Evolutionary conservation across 2,329 filamentous ascomycete genomes (phyloP).

Genomic region (Fusarium mundagurra): DNA sequence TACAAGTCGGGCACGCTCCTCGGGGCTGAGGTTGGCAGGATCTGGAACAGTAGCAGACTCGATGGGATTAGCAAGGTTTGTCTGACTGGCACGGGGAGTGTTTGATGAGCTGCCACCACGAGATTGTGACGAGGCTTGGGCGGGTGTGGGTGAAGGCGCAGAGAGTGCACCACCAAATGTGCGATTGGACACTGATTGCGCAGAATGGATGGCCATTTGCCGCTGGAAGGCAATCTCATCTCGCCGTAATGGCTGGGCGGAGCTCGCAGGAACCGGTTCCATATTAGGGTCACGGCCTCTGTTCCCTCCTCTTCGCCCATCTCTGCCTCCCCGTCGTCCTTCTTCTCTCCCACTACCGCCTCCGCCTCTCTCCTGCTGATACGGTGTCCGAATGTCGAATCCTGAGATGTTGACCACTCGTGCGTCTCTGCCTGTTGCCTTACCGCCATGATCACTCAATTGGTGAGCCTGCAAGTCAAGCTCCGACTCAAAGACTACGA

Average conservation of each 20-base stretch:
- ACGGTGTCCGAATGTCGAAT: conserved; percentile 82
- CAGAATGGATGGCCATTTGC: conserved; percentile 89
- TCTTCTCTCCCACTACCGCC: conserved; percentile 54
- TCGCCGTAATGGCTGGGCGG: conserved; percentile 81
- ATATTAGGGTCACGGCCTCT: conserved; percentile 88
- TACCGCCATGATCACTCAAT: conserved; percentile 85
- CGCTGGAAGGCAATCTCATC: conserved; percentile 93
- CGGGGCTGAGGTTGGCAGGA: conserved; percentile 67
- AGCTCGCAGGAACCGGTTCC: conserved; percentile 79
- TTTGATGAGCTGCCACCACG: conserved; percentile 35
- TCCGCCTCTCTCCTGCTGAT: conserved; percentile 66
- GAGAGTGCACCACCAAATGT: conserved; percentile 89
- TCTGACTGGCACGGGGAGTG: conserved; percentile 38
- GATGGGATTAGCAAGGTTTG: conserved; percentile 50
- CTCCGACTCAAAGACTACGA: conserved; percentile 94
- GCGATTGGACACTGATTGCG: conserved; percentile 80
- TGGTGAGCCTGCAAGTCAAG: conserved; percentile 96
- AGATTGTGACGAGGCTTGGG: conserved; percentile 38
- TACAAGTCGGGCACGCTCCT: conserved; percentile 82
- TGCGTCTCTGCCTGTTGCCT: conserved; percentile 84
- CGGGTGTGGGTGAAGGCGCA: conserved; percentile 41
- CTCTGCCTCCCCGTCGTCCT: conserved; percentile 62
- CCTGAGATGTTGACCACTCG: conserved; percentile 85
- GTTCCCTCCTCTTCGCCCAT: conserved; percentile 56
- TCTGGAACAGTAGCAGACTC: conserved; percentile 62